These are phyloP conservation scores for Rehmannia glutinosa DNA, from an alignment of 257 asterid genomes.

Conservation along the genomic window DNA sequence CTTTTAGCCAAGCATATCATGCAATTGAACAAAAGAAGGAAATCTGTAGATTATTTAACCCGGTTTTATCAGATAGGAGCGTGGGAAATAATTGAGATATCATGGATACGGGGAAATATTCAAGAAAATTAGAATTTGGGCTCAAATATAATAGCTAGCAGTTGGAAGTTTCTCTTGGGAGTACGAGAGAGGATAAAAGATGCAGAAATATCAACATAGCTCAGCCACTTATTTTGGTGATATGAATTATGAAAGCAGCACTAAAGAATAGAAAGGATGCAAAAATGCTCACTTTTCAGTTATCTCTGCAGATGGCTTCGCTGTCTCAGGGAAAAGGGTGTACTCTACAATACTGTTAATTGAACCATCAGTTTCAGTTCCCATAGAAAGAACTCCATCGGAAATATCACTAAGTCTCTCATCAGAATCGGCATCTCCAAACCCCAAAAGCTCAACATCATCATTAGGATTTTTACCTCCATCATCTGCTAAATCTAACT, in stretches of 20 bases:
- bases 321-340: slow-evolving; percentile 73
- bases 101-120: too few relatives aligned
- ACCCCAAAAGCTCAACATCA: slow-evolving; percentile 63
- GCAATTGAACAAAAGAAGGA: too few relatives aligned
- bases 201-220: not conserved
- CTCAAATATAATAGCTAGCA: not conserved
- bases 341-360: slow-evolving; percentile 72
- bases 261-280: not conserved
- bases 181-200: not conserved
- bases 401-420: slow-evolving; percentile 95
- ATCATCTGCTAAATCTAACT: slow-evolving; percentile 29
- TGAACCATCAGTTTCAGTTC: slow-evolving; percentile 89
- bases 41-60: too few relatives aligned
- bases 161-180: not conserved
- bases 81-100: too few relatives aligned
- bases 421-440: slow-evolving; percentile 81
- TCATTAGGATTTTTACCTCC: slow-evolving; percentile 39
- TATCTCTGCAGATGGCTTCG: slow-evolving; percentile 47
- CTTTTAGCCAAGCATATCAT: too few relatives aligned
- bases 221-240: not conserved
- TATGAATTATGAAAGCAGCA: not conserved
- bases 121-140: not conserved
- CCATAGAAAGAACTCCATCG: slow-evolving; percentile 92
- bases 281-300: slow-evolving; percentile 74
- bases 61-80: too few relatives aligned